Evolutionary conservation across 164 flowering plant genomes (phyloP), one percentile per base, ranked within the genome.

Genomic region (Nymphaea thermarum): DNA sequence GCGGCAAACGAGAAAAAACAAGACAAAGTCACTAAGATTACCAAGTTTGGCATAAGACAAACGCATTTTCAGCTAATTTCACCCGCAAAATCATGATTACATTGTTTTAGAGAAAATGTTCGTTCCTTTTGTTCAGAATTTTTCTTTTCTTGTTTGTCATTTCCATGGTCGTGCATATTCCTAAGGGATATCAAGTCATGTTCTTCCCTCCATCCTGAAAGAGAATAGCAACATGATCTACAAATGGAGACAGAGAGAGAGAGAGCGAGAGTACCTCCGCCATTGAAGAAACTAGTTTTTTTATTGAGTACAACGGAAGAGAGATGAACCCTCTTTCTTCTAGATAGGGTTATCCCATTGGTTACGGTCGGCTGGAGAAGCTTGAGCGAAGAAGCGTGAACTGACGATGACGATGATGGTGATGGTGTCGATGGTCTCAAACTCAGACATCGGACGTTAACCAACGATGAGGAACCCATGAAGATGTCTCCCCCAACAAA

Each of bases 241-340:
- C 25, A 17, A 62, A 17, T 11, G 64, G 18, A 17, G 64, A n/a
- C n/a, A n/a, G n/a, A 62, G 18, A 18, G 25, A 18, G 25, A 62
- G 64, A 62, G 18, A 14, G 61, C 4, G 42, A 45, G 45, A 66
- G 44, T 73, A 82, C 85, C 82, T 68, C 78, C 82, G 14, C 69
- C 71, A 64, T 78, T 78, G 42, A 76, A 71, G 51, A 82, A 80
- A 2, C 81, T 70, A 16, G 78, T 66, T 63, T 64, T 72, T 17
- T 66, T 71, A 60, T 68, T 74, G 11, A 72, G 63, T 18, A 74
- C 17, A 45, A 71, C 11, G 14, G 25, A 16, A 61, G n/a, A 6
- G 63, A 61, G 63, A 61, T 16, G 41, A 61, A 61, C 63, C n/a
- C n/a, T 25, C 8, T 61, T 10, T 5, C 53, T 61, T 15, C 41